phyloP scores from a whole-genome alignment of 2,329 filamentous ascomycete species.

The Claviceps sp. region DNA sequence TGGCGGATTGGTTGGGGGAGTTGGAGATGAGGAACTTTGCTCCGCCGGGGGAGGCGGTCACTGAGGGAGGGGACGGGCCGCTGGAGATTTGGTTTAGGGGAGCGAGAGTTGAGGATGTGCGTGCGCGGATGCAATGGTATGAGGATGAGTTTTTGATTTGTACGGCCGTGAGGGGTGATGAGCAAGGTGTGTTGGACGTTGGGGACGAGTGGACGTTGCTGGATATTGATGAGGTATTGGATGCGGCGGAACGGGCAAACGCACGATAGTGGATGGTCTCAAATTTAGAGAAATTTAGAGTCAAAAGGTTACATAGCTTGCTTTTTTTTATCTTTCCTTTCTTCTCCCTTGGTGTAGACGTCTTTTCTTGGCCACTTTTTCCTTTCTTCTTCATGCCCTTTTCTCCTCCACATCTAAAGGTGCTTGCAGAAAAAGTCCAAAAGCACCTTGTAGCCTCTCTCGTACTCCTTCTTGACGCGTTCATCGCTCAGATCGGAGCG shows the following conservation, averaged over 20 bases:
- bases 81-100: conserved; percentile 20
- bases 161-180: conserved; percentile 31
- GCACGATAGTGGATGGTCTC: background rate
- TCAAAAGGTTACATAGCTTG: too few relatives aligned
- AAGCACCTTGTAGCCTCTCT: conserved; percentile 46
- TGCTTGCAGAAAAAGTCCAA: conserved; percentile 44
- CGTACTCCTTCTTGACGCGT: conserved; percentile 47
- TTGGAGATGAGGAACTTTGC: conserved; percentile 55
- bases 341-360: background rate
- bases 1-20: conserved; percentile 58
- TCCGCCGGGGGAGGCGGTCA: conserved; percentile 30
- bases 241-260: conserved; percentile 24
- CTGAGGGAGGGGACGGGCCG: conserved; percentile 3
- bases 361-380: background rate
- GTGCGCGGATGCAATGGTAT: conserved; percentile 23
- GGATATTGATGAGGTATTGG: conserved; percentile 30
- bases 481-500: conserved; percentile 43
- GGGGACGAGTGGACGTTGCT: conserved; percentile 14
- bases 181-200: conserved; percentile 26
- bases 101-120: conserved; percentile 18
- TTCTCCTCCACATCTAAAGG: conserved; percentile 13
- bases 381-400: background rate
- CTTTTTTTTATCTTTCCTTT: background rate
- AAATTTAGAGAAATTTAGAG: too few relatives aligned
- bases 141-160: conserved; percentile 42